These are phyloP conservation scores for Neurospora cerealis DNA, from an alignment of 495 filamentous ascomycete species.

Conservation along the genomic window DNA sequence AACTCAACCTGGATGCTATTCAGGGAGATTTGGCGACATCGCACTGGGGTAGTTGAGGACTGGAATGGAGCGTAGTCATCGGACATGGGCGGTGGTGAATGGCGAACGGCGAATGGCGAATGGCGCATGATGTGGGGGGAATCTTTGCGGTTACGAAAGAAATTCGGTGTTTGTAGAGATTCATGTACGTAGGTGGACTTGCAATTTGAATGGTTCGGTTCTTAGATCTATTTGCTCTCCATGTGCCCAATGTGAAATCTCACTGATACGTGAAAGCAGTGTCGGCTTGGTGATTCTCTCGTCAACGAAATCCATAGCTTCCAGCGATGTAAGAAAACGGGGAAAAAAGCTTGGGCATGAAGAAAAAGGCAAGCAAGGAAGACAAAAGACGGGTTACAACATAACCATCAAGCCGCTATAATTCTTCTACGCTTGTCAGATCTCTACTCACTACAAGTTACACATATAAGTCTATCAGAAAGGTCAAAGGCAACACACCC, in stretches of 20 bases:
- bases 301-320: not conserved
- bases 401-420: not conserved
- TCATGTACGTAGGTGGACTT: not conserved
- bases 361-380: too few species aligned
- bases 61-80: not conserved
- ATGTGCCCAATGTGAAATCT: not conserved
- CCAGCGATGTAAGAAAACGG: not conserved
- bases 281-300: not conserved
- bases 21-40: not conserved
- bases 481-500: not conserved
- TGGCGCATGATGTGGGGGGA: not conserved
- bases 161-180: not conserved
- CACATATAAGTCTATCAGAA: not conserved
- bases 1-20: not conserved
- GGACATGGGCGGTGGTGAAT: not conserved
- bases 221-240: not conserved
- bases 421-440: not conserved
- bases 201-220: not conserved
- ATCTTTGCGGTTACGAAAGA: not conserved
- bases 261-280: not conserved
- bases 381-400: not conserved
- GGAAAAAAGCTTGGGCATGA: not conserved
- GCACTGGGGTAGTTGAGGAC: not conserved
- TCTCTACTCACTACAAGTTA: not conserved
- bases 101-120: not conserved